Percentiles rank a stretch among this genome's conserved stretches.
Conservation (phyloP, 306 rosid genomes). For the Cicer cuneatum region DNA sequence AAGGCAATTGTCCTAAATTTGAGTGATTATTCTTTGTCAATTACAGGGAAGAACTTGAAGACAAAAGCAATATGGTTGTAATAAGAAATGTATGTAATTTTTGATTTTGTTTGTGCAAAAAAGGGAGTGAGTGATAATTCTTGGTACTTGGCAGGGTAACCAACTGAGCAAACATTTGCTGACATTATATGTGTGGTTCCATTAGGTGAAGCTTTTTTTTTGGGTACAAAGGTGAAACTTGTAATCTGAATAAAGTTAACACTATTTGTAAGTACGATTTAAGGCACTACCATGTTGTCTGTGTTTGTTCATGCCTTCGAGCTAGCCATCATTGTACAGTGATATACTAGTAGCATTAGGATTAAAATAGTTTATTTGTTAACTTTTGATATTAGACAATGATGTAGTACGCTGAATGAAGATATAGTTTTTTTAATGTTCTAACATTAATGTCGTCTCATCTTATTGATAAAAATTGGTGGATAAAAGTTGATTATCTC, state of each 20-base stretch:
- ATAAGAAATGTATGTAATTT: not conserved
- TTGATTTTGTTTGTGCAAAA: not conserved
- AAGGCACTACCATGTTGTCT: slow-evolving; percentile 29
- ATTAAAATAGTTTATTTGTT: too few relatives aligned
- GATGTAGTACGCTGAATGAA: too few relatives aligned
- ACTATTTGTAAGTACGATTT: slow-evolving; percentile 1
- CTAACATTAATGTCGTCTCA: too few relatives aligned
- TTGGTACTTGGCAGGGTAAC: not conserved
- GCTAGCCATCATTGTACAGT: slow-evolving; percentile 38
- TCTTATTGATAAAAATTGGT: too few relatives aligned
- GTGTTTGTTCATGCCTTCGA: slow-evolving; percentile 39
- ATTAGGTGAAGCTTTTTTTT: not conserved
- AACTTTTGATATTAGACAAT: too few relatives aligned
- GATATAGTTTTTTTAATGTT: too few relatives aligned
- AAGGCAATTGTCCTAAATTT: not conserved
- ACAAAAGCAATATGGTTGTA: not conserved
- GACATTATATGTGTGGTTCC: slow-evolving; percentile 17
- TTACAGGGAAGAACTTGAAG: slow-evolving; percentile 5
- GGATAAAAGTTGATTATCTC: too few relatives aligned
- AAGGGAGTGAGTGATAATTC: not conserved
- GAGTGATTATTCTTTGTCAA: slow-evolving; percentile 19
- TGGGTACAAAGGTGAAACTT: not conserved
- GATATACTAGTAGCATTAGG: not conserved
- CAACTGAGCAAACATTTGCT: not conserved
- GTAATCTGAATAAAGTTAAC: slow-evolving; percentile 14